phyloP scores from a whole-genome alignment of 495 filamentous ascomycete genomes.

The Penicillium cinerascens region DNA sequence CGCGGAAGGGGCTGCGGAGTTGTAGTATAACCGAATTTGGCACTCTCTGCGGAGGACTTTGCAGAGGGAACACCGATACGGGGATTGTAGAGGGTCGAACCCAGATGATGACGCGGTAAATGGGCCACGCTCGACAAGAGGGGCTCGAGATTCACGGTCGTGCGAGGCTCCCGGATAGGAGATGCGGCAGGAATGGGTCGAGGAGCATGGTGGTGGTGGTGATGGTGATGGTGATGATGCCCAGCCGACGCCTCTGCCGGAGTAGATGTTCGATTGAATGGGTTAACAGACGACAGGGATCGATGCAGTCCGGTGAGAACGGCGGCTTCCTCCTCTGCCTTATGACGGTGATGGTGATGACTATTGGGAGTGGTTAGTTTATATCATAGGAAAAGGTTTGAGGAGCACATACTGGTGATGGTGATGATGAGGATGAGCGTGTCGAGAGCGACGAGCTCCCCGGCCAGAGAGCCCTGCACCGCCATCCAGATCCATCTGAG shows the following conservation, averaged over 20 bases:
- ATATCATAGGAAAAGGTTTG: conserved; percentile 1
- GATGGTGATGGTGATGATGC: conserved; percentile 53
- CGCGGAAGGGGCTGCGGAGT: conserved; percentile 72
- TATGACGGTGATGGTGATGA: conserved; percentile 76
- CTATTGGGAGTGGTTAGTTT: conserved; percentile 37
- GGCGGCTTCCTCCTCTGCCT: conserved; percentile 59
- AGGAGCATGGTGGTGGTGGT: conserved; percentile 51
- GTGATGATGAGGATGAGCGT: conserved; percentile 53
- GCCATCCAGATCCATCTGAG: conserved; percentile 57
- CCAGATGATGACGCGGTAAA: conserved; percentile 75
- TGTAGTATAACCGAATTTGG: conserved; percentile 63
- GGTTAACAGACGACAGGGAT: conserved; percentile 25
- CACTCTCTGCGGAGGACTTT: conserved; percentile 45
- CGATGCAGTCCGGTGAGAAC: conserved; percentile 36
- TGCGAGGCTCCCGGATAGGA: conserved; percentile 58
- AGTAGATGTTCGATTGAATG: conserved; percentile 36
- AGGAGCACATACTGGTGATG: conserved; percentile 56
- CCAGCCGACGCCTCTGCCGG: conserved; percentile 34
- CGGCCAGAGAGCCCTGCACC: conserved; percentile 51
- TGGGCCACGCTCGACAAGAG: conserved; percentile 66
- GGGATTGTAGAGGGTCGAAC: conserved; percentile 60
- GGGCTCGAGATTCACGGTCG: conserved; percentile 59
- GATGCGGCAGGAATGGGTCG: conserved; percentile 34
- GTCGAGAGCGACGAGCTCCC: conserved; percentile 52
- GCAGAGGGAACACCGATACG: conserved; percentile 45